Conservation (phyloP, 768 basidiomycete species). For the Leccinum incarnatum region DNA sequence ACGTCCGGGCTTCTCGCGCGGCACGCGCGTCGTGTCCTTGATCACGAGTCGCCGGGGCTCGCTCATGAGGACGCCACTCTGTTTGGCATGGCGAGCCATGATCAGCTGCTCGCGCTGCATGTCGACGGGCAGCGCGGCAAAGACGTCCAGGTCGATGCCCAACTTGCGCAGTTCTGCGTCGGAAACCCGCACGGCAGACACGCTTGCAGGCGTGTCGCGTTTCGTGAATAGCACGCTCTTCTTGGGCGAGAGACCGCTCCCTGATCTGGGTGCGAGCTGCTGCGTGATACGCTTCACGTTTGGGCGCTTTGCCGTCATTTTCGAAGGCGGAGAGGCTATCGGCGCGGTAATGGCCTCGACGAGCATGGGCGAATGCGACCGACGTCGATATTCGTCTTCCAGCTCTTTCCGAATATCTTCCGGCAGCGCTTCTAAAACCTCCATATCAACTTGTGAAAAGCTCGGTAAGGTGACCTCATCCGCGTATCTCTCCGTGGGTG, state of each 20-base stretch:
- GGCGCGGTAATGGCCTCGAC: constrained; percentile 7
- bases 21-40: constrained; percentile 35
- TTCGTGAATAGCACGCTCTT: constrained; percentile 40
- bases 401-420: constrained; percentile 67
- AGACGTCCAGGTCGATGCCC: constrained; percentile 74
- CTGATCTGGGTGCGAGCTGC: constrained; percentile 59
- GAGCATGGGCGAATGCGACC: constrained; percentile 49
- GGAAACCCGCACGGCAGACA: constrained; percentile 43
- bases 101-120: constrained; percentile 75
- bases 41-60: constrained; percentile 46
- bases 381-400: constrained; percentile 61
- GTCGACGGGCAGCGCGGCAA: constrained; percentile 56
- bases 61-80: constrained; percentile 31
- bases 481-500: constrained; percentile 9
- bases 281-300: constrained; percentile 59
- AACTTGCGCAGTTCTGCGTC: constrained; percentile 59
- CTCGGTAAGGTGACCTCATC: constrained; percentile 52
- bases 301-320: constrained; percentile 32
- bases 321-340: constrained; percentile 8
- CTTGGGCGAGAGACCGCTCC: constrained; percentile 37
- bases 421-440: constrained; percentile 69
- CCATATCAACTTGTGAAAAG: constrained; percentile 72
- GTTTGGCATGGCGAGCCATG: constrained; percentile 50
- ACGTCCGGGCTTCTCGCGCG: constrained; percentile 34
- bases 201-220: constrained; percentile 22